Evolutionary conservation across 164 flowering plant species (phyloP), one percentile per base, ranked within the genome.

Genomic region (Dillenia turbinata): DNA sequence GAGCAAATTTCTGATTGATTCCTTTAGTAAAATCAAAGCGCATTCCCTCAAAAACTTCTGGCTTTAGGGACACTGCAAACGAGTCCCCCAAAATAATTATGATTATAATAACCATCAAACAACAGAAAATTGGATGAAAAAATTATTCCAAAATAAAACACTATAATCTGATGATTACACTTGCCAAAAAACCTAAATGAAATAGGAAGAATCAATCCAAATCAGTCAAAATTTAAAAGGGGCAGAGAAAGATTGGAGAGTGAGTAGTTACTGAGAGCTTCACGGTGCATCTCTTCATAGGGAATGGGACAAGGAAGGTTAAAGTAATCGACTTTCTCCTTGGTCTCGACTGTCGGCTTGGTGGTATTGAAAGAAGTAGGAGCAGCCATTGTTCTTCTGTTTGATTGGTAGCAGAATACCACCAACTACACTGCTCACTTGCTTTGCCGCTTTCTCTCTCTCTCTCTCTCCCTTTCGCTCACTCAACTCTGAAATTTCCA

Each of bases 1-100:
- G 90, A 0, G 91, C 75, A 68, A 94, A 94, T 67, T 66, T 92
- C 67, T 76, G 95, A 69, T 80, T 89, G 40, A 94, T 85, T 49
- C 85, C 87, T 67, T 86, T 91, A 9, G 84, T 86, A 62, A 91
- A 94, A 78, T 94, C 97, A 73, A 94, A 86, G 45, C 97, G 92
- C 84, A 91, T 57, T 44, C 98, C 98, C 75, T 94, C 98, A 73
- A 94, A 94, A 58, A 78, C 77, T 55, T 94, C 98, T 2, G 96
- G 95, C 85, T 91, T 91, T 67, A 94, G 76, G 48, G 98, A 91
- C 88, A 94, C 99, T 91, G 85, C 62, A 56, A 60, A 62, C 40
- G 6, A 33, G 40, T 33, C 5, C 40, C 40, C 40, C 40, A 33
- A 4, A 33, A 4, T 33, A 33, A 33, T 33, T 33, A 33, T 33